Evolutionary conservation across 2,329 filamentous ascomycete species (phyloP).

Genomic region (Ceratocystis harringtonii): DNA sequence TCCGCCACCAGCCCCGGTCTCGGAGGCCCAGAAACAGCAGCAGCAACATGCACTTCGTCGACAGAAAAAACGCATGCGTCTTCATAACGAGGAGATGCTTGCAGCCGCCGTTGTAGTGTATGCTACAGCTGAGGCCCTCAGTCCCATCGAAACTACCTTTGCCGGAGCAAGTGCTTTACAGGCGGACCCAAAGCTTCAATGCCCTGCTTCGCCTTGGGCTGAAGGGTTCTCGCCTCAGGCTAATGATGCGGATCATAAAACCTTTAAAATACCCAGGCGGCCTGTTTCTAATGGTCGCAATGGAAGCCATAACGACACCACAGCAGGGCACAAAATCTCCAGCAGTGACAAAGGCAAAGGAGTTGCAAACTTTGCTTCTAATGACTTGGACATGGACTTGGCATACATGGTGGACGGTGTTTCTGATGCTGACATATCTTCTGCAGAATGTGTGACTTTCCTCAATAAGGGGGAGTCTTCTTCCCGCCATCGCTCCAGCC

Average conservation of each 20-base stretch:
- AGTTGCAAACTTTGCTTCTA: background rate
- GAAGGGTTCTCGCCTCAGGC: constrained; percentile 13
- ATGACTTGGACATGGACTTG: constrained; percentile 9
- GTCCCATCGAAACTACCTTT: constrained; percentile 24
- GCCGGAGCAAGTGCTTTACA: background rate
- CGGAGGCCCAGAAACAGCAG: constrained; percentile 24
- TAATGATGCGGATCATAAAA: background rate
- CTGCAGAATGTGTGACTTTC: constrained; percentile 15
- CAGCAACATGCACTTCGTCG: constrained; percentile 31
- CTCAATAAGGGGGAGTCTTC: background rate
- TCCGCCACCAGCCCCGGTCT: constrained; percentile 22
- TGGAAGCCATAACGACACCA: background rate
- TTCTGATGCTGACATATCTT: constrained; percentile 16
- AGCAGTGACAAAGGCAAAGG: background rate
- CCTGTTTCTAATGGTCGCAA: background rate
- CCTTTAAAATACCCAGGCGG: background rate
- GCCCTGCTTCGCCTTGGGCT: constrained; percentile 15
- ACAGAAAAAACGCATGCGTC: constrained; percentile 31
- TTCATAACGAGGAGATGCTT: constrained; percentile 36
- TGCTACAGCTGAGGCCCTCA: constrained; percentile 35
- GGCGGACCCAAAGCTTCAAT: constrained; percentile 5
- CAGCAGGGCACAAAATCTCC: constrained; percentile 1
- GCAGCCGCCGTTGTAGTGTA: constrained; percentile 41
- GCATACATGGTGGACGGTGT: constrained; percentile 6
- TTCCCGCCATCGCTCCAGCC: constrained; percentile 5